Evolutionary conservation across 2,329 filamentous ascomycete species (phyloP), one percentile per base, ranked within the genome.

Genomic region (Penicillium rolfsii): DNA sequence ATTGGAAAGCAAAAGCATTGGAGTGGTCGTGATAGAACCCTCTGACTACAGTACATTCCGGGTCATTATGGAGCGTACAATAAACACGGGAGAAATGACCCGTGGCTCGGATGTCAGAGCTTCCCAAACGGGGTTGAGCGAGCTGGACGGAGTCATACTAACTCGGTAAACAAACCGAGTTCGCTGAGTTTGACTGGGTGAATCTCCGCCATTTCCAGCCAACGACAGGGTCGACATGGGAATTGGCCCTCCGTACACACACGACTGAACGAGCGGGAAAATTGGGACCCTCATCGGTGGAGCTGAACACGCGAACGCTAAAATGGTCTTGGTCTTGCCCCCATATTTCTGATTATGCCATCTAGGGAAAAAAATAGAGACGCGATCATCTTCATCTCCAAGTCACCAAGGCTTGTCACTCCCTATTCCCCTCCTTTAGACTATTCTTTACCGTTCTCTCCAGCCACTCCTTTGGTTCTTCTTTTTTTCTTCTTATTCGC

Each of bases 241-340:
- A 40, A 24, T 53, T 49, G 16, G 19, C 19, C 19, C 19, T 22
- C 19, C 19, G 48, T 45, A 48, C 43, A 56, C 58, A 64, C 61
- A 59, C 59, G 22, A 64, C 57, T 57, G 66, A 63, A 59, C 59
- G 22, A 64, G 58, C 55, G 66, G 67, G 63, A 68, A 68, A 68
- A 67, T 68, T 52, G 60, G 59, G 57, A 62, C 62, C 59, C 62
- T 59, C 62, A 58, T 60, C 48, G 30, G 63, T 65, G 66, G 66
- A 66, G 67, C 56, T 56, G 52, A 57, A 60, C 36, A 54, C 61
- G 58, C 58, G 35, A 65, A 66, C 65, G 61, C 64, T 67, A 66
- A 61, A 53, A n/a, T 7, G 22, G 8, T 30, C 46, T 16, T 41
- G 19, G 19, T 22, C 19, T 22, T 9, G 22, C 22, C 50, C 33